Conservation (phyloP, 1,284 basidiomycete genomes). For the Ustilago xerochloae region DNA sequence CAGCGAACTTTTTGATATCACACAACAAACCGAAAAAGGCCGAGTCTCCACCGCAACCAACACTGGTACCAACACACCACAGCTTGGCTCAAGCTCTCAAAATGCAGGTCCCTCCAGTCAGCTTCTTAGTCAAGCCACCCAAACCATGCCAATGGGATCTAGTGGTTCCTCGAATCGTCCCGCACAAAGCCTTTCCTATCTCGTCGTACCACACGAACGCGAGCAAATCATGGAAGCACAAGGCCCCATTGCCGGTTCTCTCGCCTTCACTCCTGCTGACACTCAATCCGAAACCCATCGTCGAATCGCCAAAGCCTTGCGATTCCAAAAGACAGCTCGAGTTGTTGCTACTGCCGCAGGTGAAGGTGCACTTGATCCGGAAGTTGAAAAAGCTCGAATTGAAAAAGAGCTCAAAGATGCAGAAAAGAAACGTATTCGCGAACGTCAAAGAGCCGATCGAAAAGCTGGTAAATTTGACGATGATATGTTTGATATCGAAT, state of each 20-base stretch:
- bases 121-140: constrained; percentile 40
- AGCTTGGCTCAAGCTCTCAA: constrained; percentile 23
- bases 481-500: constrained; percentile 55
- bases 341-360: constrained; percentile 69
- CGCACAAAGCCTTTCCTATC: constrained; percentile 73
- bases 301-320: constrained; percentile 84
- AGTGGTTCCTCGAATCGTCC: constrained; percentile 41
- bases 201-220: constrained; percentile 88
- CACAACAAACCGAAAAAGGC: constrained; percentile 50
- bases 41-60: constrained; percentile 34
- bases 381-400: constrained; percentile 73
- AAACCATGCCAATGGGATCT: constrained; percentile 49
- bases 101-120: constrained; percentile 35
- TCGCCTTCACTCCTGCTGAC: constrained; percentile 84
- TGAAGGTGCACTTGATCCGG: constrained; percentile 69
- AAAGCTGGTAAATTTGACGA: constrained; percentile 52
- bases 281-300: constrained; percentile 90
- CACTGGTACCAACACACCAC: constrained; percentile 49
- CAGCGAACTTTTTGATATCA: constrained; percentile 86
- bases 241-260: constrained; percentile 81
- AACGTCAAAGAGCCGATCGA: constrained; percentile 50
- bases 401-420: constrained; percentile 62
- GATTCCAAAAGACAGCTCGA: constrained; percentile 80
- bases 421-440: constrained; percentile 62
- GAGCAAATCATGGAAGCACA: constrained; percentile 86